A percentile compares a stretch with the other conserved stretches of the same genome.
Evolutionary conservation across 148 eudicot genomes (phyloP).

Genomic region (Camellia lanceoleosa): DNA sequence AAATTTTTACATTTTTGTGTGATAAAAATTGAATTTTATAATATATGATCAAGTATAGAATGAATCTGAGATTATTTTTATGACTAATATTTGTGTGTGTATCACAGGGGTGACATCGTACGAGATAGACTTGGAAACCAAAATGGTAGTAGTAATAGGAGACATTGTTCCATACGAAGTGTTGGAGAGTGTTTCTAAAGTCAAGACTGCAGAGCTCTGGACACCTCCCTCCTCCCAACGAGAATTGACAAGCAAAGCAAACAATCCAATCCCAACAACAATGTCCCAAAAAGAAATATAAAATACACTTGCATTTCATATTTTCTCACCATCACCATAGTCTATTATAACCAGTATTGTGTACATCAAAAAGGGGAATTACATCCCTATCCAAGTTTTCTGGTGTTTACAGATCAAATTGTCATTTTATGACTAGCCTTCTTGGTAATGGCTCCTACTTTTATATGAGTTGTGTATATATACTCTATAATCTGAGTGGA

Average conservation of each 20-base stretch:
- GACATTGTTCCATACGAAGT: conserved; percentile 81
- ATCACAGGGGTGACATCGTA: conserved; percentile 74
- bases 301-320: too few species aligned
- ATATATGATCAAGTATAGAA: too few species aligned
- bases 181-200: conserved; percentile 74
- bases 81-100: background rate
- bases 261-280: background rate
- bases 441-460: background rate
- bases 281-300: background rate
- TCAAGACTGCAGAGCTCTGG: conserved; percentile 78
- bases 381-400: background rate
- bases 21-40: too few species aligned
- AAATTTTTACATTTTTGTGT: too few species aligned
- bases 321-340: background rate
- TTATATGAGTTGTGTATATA: too few species aligned
- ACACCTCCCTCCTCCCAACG: conserved; percentile 26
- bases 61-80: too few species aligned
- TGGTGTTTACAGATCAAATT: background rate
- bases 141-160: conserved; percentile 88
- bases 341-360: too few species aligned
- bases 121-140: conserved; percentile 78
- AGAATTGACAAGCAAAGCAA: background rate
- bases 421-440: background rate
- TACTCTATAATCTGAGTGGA: too few species aligned
- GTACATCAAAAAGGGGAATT: too few species aligned